Conservation (phyloP, 2,329 filamentous ascomycete genomes). For the Aquanectria penicillioides region DNA sequence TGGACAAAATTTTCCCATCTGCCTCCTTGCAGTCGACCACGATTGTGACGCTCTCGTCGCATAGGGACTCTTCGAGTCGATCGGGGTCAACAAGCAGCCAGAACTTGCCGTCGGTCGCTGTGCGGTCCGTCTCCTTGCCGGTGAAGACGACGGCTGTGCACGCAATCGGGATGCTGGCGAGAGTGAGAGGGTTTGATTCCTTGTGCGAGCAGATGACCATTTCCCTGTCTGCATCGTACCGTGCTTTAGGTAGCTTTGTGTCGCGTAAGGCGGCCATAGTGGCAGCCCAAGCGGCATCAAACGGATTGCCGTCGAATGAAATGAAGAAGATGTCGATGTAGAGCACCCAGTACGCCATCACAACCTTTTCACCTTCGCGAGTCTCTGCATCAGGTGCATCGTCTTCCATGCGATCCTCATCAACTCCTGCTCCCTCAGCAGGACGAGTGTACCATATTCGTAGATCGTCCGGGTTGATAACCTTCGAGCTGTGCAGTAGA, state of each 20-base stretch:
- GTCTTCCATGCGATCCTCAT: slow-evolving; percentile 54
- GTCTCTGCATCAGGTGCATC: slow-evolving; percentile 45
- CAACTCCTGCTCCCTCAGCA: slow-evolving; percentile 57
- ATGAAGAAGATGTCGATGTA: slow-evolving; percentile 97
- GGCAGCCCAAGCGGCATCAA: slow-evolving; percentile 90
- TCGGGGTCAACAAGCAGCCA: slow-evolving; percentile 93
- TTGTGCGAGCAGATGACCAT: slow-evolving; percentile 77
- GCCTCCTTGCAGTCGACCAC: slow-evolving; percentile 74
- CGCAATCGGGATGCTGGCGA: slow-evolving; percentile 77
- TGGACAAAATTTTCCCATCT: slow-evolving; percentile 68
- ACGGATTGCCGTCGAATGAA: slow-evolving; percentile 89
- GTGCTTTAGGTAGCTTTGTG: slow-evolving; percentile 79
- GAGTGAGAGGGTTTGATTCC: slow-evolving; percentile 63
- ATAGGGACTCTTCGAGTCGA: slow-evolving; percentile 86
- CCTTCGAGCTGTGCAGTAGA: slow-evolving; percentile 75
- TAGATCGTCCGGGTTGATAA: slow-evolving; percentile 75
- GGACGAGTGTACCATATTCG: slow-evolving; percentile 74
- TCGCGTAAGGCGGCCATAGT: slow-evolving; percentile 82
- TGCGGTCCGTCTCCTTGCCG: slow-evolving; percentile 63
- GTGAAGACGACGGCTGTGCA: slow-evolving; percentile 83
- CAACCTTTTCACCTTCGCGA: slow-evolving; percentile 49
- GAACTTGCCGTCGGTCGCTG: slow-evolving; percentile 56
- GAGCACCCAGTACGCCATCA: slow-evolving; percentile 93
- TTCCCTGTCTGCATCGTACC: slow-evolving; percentile 86
- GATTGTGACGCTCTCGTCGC: slow-evolving; percentile 83